Evolutionary conservation across 2,329 filamentous ascomycete species (phyloP).

Genomic region (Periconia sp.): DNA sequence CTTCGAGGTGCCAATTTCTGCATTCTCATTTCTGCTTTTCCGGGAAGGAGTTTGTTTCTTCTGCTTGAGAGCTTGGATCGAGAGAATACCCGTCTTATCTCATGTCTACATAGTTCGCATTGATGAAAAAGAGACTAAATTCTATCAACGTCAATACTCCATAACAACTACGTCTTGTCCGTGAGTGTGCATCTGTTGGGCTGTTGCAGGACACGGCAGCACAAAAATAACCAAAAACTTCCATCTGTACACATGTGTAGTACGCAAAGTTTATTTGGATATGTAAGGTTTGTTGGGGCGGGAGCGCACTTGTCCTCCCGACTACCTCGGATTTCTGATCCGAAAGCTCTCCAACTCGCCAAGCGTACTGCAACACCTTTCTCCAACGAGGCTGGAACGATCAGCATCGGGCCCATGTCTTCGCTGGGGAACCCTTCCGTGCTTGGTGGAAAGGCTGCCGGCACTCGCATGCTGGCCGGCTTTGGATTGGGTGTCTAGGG

Average conservation of each 20-base stretch:
- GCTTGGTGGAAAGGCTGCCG: neutral
- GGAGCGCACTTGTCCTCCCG: neutral
- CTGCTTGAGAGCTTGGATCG: constrained; percentile 3
- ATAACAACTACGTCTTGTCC: neutral
- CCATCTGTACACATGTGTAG: too few relatives aligned
- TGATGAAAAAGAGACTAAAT: constrained; percentile 8
- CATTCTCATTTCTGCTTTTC: neutral
- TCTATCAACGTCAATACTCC: neutral
- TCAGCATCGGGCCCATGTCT: neutral
- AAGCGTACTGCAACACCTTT: neutral
- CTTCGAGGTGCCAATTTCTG: neutral
- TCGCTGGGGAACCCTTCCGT: neutral
- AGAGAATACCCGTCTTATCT: constrained; percentile 8
- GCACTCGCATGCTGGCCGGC: too few relatives aligned
- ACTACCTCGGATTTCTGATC: neutral
- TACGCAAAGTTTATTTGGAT: too few relatives aligned
- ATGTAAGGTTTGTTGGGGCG: neutral
- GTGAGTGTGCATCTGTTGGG: too few relatives aligned
- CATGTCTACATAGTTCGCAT: constrained; percentile 10
- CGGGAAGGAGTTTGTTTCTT: neutral
- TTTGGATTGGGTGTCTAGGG: too few relatives aligned
- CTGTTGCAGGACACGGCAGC: too few relatives aligned
- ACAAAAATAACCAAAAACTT: too few relatives aligned
- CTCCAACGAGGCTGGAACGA: neutral
- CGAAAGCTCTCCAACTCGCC: constrained; percentile 1